phyloP scores from a whole-genome alignment of 192 early-diverging fungal species.

The Allomyces arbusculus region DNA sequence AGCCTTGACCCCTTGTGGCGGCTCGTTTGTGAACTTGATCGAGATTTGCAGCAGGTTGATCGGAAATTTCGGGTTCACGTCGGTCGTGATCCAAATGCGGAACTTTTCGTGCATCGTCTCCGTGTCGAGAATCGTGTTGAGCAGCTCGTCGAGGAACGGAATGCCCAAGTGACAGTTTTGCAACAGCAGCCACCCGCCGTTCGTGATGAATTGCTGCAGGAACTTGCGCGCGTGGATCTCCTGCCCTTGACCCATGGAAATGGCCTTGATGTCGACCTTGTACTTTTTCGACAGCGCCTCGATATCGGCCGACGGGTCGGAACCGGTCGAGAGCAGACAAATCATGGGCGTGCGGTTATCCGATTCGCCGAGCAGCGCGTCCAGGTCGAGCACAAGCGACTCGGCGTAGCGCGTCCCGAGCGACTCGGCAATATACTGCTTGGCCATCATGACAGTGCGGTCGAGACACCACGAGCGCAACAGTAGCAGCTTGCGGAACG shows the following conservation, averaged over 20 bases:
- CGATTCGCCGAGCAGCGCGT: constrained; percentile 31
- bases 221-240: constrained; percentile 43
- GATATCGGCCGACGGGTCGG: constrained; percentile 43
- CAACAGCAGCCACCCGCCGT: constrained; percentile 39
- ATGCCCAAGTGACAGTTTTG: constrained; percentile 48
- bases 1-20: constrained; percentile 42
- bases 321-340: constrained; percentile 37
- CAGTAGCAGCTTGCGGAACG: constrained; percentile 33
- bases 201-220: constrained; percentile 34
- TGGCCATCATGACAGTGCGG: constrained; percentile 40
- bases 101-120: constrained; percentile 42
- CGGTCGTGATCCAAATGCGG: constrained; percentile 42
- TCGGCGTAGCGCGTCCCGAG: constrained; percentile 26
- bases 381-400: constrained; percentile 44
- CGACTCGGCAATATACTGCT: constrained; percentile 39
- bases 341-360: constrained; percentile 45
- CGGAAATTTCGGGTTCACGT: constrained; percentile 36
- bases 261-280: constrained; percentile 44
- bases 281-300: constrained; percentile 40
- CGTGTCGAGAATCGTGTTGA: constrained; percentile 28
- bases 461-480: constrained; percentile 39
- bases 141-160: constrained; percentile 42
- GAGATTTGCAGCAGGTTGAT: constrained; percentile 43
- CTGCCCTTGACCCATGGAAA: constrained; percentile 50
- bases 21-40: constrained; percentile 48